Base-by-base conservation (phyloP, 768 basidiomycete genomes). In the Collybia mongolica region DNA sequence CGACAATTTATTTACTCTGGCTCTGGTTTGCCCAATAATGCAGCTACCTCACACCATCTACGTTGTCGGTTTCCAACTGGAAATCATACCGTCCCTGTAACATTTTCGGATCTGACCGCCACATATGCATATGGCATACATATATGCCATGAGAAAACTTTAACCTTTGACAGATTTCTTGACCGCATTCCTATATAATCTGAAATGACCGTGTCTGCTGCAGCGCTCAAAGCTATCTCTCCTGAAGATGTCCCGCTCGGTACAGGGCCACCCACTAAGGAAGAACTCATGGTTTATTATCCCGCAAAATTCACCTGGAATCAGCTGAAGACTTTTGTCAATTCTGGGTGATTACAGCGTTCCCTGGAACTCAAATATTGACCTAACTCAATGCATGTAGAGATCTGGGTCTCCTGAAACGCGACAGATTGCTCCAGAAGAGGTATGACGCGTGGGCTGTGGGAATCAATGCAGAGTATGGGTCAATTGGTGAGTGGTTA, bases 321-420 rank as follows among this genome's bases (percentile, higher is more conserved):
- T 7, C 82, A 92, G 61, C 68, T 92, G 22, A 90, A 84, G 69
- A 77, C 81, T 3, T 90, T 92, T 54, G 74, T 92, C 43, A 88
- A 84, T 61, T 88, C 89, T 49, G 89, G 89, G 88, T 88, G 63
- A 38, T 72, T 61, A 44, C 18, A n/a, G 35, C 22, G 6, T 19
- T 29, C 17, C 19, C 11, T 41, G 15, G 41, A 40, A 26, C 48
- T 35, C 5, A 41, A 17, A n/a, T 8, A 35, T 7, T 48, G 12
- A 24, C 14, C 32, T 22, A 6, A 12, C 32, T 36, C 29, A 15
- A 14, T 14, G 2, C 26, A 12, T 39, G n/a, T 52, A 92, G 90
- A 36, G 89, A 93, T 61, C 79, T 94, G 39, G 89, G 88, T 2
- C 73, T 91, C 32, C 72, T 93, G 44, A 90, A 88, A 62, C 82